Base-by-base conservation (phyloP, 129 eudicot species). In the Apium graveolens region DNA sequence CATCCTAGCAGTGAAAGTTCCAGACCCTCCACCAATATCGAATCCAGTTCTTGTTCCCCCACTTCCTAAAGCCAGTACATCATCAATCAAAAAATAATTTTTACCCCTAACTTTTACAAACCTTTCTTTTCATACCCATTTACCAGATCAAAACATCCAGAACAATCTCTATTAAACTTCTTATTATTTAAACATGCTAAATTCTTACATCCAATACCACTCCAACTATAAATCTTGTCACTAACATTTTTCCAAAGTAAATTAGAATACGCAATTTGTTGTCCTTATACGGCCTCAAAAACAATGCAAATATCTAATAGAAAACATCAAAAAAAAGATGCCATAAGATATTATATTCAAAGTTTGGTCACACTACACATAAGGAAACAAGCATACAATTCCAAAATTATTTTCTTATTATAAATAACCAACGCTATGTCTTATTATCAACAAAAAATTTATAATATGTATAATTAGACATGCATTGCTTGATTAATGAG, bases 1-100 rank as follows among this genome's bases (percentile, higher is more conserved):
- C 97, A 96, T 96, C 79, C 99, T 82, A 24, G 97, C 97, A 46
- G 95, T 97, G 84, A 96, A 90, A 38, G 95, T 96, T 38, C 99
- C 99, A 55, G 99, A 96, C 46, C 99, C 99, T 66, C 97, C 97
- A 49, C 97, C 99, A 66, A 96, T 87, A 83, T 96, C 99, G 38
- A 92, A 87, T n/a, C 97, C 97, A 45, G 88, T 77, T 77, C 97
- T 83, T 76, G 92, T 84, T 27, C 99, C 96, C 63, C 93, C 93
- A 82, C 90, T 85, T 14, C 96, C 96, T 86, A 96, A 84, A 11
- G 81, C 80, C 77, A 96, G 84, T 35, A 96, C 99, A 86, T 92
- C 96, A 72, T 92, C 93, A 79, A 96, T 87, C 66, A 90, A 73
- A 86, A 96, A 90, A 85, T 96, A 97, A 85, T 88, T 92, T 79